phyloP scores from a whole-genome alignment of 75 land plant genomes.

The Picea glauca region DNA sequence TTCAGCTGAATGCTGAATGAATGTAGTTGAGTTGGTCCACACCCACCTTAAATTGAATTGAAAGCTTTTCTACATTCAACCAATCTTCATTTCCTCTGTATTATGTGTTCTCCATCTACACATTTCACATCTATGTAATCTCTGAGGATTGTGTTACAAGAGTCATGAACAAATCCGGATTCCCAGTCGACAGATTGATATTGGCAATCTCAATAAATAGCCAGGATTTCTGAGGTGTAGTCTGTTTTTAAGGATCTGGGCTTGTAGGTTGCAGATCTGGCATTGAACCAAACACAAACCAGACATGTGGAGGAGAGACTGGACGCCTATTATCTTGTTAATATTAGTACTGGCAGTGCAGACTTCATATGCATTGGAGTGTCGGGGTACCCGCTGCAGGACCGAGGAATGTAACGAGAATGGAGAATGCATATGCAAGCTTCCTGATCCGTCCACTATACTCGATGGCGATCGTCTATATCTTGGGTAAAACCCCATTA shows the following conservation, averaged over 20 bases:
- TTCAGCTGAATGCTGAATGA: slow-evolving; percentile 2
- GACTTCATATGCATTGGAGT: slow-evolving; percentile 2
- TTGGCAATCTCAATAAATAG: no score
- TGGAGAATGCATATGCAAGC: slow-evolving; percentile 34
- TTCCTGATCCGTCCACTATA: slow-evolving; percentile 28
- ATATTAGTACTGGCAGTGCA: neutral
- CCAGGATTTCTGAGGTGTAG: neutral
- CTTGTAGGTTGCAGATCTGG: neutral
- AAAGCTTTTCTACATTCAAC: neutral
- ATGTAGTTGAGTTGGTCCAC: no score
- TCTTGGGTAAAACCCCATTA: slow-evolving; percentile 25
- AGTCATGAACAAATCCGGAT: neutral
- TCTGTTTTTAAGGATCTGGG: neutral
- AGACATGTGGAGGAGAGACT: neutral
- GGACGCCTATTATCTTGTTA: neutral
- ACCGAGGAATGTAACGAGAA: slow-evolving; percentile 23
- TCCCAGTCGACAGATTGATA: no score
- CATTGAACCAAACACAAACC: neutral
- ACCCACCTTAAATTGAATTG: neutral
- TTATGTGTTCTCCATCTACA: neutral
- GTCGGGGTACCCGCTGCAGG: slow-evolving; percentile 22
- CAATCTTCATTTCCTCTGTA: neutral
- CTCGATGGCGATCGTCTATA: slow-evolving; percentile 40
- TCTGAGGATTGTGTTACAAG: neutral
- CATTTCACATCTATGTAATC: neutral